phyloP scores from a whole-genome alignment of 192 early-diverging fungal species.

The Backusella mclennaniae region DNA sequence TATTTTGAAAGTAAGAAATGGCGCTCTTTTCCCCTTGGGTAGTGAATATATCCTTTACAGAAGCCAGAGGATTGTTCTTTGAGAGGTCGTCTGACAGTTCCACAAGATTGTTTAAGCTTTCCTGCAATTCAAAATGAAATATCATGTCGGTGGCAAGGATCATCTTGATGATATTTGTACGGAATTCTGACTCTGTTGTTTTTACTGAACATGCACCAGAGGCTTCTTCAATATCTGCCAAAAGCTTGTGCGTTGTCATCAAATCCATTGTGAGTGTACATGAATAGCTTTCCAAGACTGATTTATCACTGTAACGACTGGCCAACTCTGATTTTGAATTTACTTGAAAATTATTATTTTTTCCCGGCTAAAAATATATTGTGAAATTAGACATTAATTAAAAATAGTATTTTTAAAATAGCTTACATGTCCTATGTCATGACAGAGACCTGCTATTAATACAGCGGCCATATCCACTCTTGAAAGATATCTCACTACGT shows the following conservation, averaged over 20 bases:
- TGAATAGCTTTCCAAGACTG: slow-evolving; percentile 87
- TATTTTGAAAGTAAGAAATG: neutral
- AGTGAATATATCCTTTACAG: neutral
- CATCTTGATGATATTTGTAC: slow-evolving; percentile 57
- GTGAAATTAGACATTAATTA: neutral
- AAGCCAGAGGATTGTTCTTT: neutral
- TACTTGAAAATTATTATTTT: slow-evolving; percentile 90
- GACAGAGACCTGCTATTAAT: slow-evolving; percentile 83
- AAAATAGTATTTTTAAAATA: neutral
- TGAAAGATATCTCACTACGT: slow-evolving; percentile 62
- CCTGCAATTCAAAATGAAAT: slow-evolving; percentile 72
- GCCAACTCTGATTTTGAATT: slow-evolving; percentile 82
- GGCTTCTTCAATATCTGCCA: slow-evolving; percentile 54
- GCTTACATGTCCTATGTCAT: slow-evolving; percentile 84
- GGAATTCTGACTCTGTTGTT: slow-evolving; percentile 44
- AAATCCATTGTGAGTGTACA: slow-evolving; percentile 70
- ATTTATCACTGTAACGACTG: slow-evolving; percentile 66
- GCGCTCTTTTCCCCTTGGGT: neutral
- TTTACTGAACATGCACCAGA: slow-evolving; percentile 45
- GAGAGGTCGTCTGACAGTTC: slow-evolving; percentile 19
- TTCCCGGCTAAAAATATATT: slow-evolving; percentile 66
- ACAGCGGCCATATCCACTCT: slow-evolving; percentile 70
- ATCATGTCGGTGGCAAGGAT: slow-evolving; percentile 93
- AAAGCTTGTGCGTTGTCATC: slow-evolving; percentile 67
- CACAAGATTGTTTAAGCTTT: slow-evolving; percentile 46